A percentile compares a stretch with the other conserved stretches of the same genome.
Conservation (phyloP, 1,284 basidiomycete species). For the Singerocomus inundabilis region DNA sequence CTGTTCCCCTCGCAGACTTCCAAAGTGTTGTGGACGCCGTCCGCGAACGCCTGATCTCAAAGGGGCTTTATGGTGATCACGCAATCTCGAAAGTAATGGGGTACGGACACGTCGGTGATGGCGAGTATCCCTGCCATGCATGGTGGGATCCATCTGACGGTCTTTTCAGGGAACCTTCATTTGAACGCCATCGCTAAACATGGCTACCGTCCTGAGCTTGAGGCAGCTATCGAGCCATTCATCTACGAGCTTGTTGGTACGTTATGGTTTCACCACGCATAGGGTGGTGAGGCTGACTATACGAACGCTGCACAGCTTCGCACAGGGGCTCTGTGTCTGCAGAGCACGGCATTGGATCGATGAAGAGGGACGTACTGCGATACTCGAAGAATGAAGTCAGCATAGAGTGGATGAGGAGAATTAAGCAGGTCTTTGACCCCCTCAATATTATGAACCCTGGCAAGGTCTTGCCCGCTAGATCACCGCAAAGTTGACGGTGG, state of each 20-base stretch:
- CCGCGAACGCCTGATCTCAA: constrained; percentile 68
- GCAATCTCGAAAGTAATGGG: constrained; percentile 84
- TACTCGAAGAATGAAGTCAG: constrained; percentile 85
- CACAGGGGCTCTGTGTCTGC: constrained; percentile 92
- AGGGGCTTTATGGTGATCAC: constrained; percentile 71
- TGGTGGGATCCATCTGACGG: background rate
- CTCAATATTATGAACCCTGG: constrained; percentile 90
- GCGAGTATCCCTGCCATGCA: constrained; percentile 43
- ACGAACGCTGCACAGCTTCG: constrained; percentile 42
- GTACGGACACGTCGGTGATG: constrained; percentile 97
- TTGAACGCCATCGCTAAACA: constrained; percentile 87
- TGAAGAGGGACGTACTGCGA: constrained; percentile 90
- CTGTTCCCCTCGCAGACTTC: constrained; percentile 87
- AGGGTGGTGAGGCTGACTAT: constrained; percentile 3
- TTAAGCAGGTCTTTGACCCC: constrained; percentile 92
- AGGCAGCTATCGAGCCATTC: constrained; percentile 90
- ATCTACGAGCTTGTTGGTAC: constrained; percentile 89
- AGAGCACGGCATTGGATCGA: constrained; percentile 93
- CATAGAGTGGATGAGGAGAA: constrained; percentile 86
- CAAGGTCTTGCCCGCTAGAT: constrained; percentile 58
- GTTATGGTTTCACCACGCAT: constrained; percentile 30
- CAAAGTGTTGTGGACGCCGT: constrained; percentile 87
- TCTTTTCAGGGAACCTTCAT: constrained; percentile 80
- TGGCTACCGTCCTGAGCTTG: constrained; percentile 80
- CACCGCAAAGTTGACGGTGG: background rate